These are phyloP conservation scores for Penicillium soppii DNA, from an alignment of 495 filamentous ascomycete species.

Conservation along the genomic window DNA sequence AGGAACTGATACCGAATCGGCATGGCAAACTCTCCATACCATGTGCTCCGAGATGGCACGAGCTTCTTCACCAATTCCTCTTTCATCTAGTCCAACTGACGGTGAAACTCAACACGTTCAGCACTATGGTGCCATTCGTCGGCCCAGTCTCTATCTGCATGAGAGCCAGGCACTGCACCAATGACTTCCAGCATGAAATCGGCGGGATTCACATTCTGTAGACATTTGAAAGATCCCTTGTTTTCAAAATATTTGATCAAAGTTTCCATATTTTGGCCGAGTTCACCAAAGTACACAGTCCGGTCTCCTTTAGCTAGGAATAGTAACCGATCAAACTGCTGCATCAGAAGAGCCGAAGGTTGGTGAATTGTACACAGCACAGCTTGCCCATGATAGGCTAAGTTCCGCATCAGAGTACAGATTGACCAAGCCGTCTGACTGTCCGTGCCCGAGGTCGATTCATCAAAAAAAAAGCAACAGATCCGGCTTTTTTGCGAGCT, in stretches of 20 bases:
- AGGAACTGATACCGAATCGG: conserved; percentile 48
- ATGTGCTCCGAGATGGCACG: conserved; percentile 36
- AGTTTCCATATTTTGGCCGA: conserved; percentile 69
- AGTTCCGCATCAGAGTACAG: conserved; percentile 71
- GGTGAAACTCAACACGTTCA: conserved; percentile 63
- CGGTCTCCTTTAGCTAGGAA: conserved; percentile 75
- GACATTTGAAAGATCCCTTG: conserved; percentile 70
- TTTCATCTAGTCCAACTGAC: conserved; percentile 67
- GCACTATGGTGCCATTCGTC: conserved; percentile 70
- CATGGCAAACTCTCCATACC: conserved; percentile 51
- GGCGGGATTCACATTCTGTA: conserved; percentile 72
- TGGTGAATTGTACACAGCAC: conserved; percentile 95
- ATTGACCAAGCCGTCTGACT: conserved; percentile 87
- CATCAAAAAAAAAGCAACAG: conserved; percentile 86
- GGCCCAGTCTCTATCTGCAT: conserved; percentile 75
- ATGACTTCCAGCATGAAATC: conserved; percentile 95
- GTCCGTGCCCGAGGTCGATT: conserved; percentile 83
- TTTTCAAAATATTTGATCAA: conserved; percentile 76
- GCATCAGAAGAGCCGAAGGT: conserved; percentile 85
- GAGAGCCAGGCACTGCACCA: conserved; percentile 77
- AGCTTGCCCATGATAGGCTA: conserved; percentile 81
- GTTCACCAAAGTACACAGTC: conserved; percentile 83
- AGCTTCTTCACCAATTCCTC: conserved; percentile 39
- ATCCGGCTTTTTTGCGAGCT: conserved; percentile 80
- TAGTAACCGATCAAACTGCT: conserved; percentile 86